phyloP scores from a whole-genome alignment of 768 basidiomycete genomes.

The Auricularia sp. region DNA sequence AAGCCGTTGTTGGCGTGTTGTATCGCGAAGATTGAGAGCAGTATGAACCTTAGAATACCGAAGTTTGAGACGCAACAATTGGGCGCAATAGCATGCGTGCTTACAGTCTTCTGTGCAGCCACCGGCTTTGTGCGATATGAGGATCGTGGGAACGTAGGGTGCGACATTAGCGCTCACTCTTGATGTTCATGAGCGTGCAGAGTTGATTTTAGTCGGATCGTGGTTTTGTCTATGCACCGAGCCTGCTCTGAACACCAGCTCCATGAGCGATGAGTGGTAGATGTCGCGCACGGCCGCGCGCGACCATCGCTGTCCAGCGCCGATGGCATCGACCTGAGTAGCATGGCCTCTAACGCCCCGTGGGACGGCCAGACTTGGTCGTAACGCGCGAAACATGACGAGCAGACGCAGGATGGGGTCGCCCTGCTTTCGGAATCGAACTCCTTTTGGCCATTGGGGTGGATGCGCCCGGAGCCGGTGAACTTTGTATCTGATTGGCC shows the following conservation, averaged over 20 bases:
- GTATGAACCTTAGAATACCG: constrained; percentile 66
- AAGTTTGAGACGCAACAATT: not conserved
- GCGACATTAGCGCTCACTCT: constrained; percentile 52
- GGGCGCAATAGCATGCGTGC: constrained; percentile 17
- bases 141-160: constrained; percentile 3
- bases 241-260: constrained; percentile 81
- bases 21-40: constrained; percentile 97
- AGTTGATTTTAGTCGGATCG: constrained; percentile 88
- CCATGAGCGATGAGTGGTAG: constrained; percentile 77
- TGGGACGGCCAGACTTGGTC: not conserved
- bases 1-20: constrained; percentile 80
- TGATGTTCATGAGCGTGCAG: constrained; percentile 97
- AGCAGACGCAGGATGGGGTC: not conserved
- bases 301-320: constrained; percentile 56
- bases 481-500: too few species aligned
- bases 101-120: constrained; percentile 93
- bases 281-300: constrained; percentile 74
- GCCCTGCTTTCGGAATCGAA: too few species aligned
- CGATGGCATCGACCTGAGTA: constrained; percentile 11
- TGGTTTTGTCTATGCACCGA: constrained; percentile 77
- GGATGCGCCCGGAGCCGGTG: too few species aligned
- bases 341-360: not conserved
- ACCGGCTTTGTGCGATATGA: constrained; percentile 47
- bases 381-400: not conserved
- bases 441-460: too few species aligned